Evolutionary conservation across 2,329 filamentous ascomycete genomes (phyloP), one percentile per base, ranked within the genome.

Genomic region (Arthrobotrys sinensis): DNA sequence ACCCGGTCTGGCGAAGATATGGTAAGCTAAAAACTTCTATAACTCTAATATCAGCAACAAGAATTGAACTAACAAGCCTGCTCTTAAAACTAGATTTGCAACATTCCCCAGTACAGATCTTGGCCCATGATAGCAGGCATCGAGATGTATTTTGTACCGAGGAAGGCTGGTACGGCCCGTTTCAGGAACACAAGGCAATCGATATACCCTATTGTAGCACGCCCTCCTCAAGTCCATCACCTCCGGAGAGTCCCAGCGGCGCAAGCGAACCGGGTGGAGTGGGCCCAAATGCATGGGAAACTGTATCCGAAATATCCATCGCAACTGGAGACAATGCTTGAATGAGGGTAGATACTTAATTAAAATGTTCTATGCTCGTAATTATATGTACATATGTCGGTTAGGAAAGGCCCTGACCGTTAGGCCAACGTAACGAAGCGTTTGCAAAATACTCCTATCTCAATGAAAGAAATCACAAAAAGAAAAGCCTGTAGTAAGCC

Each of bases 151-250:
- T 43, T 14, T 60, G 50, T 6, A 11, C 69, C 1, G 40, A 60
- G 0, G 38, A 53, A n/a, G 67, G 55, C 6, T 76, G 64, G 64
- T 10, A 45, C 12, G 64, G 71, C 36, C 71, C 64, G 4, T 76
- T 76, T 38, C 71, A 75, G 16, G 32, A 67, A 10, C 28, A 64
- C n/a, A 40, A n/a, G 3, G 14, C 55, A 12, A 3, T 48, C 0
- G 43, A 55, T 21, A 11, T 32, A 1, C 38, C 57, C 14, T 63
- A 53, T 28, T 50, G 19, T 5, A 48, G 45, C 19, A 21, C 8
- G 45, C 2, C 12, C n/a, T 48, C n/a, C 19, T 28, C 46, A n/a
- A 28, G 14, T 14, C 2, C 21, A 11, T 28, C 24, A 28, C 21
- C 21, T 2, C 11, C 21, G 19, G 12, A 19, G 21, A 50, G 28